Evolutionary conservation across 441 rosid genomes (phyloP).

Genomic region (Adansonia rubrostipa): DNA sequence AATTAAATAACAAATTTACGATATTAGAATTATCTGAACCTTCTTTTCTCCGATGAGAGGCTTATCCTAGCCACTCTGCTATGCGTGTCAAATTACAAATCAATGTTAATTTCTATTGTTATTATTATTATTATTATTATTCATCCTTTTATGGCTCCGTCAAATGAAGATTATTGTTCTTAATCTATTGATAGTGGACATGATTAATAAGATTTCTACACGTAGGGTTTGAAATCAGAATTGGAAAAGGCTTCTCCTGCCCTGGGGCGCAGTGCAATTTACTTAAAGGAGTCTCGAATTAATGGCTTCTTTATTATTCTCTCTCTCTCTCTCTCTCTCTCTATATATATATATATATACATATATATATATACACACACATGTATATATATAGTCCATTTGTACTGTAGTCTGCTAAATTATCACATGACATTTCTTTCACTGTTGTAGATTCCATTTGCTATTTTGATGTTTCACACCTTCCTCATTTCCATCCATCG

Average conservation of each 20-base stretch:
- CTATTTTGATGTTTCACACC: constrained; percentile 1
- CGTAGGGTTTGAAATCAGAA: constrained; percentile 86
- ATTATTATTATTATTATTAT: neutral
- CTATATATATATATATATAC: too few species aligned
- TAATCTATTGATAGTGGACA: constrained; percentile 1
- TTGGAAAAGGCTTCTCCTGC: constrained; percentile 90
- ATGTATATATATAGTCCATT: neutral
- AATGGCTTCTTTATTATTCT: constrained; percentile 29
- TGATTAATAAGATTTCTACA: constrained; percentile 16
- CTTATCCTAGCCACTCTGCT: neutral
- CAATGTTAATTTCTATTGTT: neutral
- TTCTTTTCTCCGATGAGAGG: neutral
- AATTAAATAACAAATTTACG: neutral
- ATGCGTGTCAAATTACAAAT: neutral
- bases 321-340: neutral
- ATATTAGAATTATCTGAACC: neutral
- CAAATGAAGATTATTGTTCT: neutral
- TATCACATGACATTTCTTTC: constrained; percentile 11
- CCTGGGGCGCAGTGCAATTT: constrained; percentile 80
- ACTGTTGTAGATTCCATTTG: neutral
- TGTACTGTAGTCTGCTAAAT: neutral
- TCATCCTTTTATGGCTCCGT: neutral
- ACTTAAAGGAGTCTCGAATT: constrained; percentile 79
- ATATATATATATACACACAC: too few species aligned
- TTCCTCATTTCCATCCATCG: constrained; percentile 9